Evolutionary conservation across 2,329 filamentous ascomycete genomes (phyloP).

Genomic region (Zasmidium cellare): DNA sequence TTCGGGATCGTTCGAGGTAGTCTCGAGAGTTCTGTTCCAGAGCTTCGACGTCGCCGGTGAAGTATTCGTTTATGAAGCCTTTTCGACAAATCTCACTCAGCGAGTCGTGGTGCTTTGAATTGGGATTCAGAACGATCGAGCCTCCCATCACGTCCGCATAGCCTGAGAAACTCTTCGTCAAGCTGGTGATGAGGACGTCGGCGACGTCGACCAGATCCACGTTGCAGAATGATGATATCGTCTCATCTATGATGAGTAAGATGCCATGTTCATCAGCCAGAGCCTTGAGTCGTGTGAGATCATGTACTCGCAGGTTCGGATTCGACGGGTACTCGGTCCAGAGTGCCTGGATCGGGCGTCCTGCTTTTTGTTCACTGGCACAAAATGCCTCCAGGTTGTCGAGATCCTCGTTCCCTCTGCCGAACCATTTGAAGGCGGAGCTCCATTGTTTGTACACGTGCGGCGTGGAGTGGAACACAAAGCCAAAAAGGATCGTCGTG

Average conservation of each 20-base stretch:
- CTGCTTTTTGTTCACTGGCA: slow-evolving; percentile 42
- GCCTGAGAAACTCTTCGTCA: slow-evolving; percentile 94
- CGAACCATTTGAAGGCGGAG: slow-evolving; percentile 81
- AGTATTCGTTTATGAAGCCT: slow-evolving; percentile 82
- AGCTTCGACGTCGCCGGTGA: slow-evolving; percentile 87
- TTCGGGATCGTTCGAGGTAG: slow-evolving; percentile 75
- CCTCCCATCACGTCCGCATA: slow-evolving; percentile 98
- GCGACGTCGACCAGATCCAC: slow-evolving; percentile 83
- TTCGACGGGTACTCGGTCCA: slow-evolving; percentile 95
- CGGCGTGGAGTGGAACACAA: slow-evolving; percentile 89
- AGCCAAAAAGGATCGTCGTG: slow-evolving; percentile 84
- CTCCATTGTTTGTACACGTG: slow-evolving; percentile 92
- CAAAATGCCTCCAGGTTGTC: slow-evolving; percentile 76
- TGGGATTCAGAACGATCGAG: slow-evolving; percentile 60
- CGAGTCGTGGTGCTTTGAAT: background rate
- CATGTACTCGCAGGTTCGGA: slow-evolving; percentile 77
- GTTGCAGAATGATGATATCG: slow-evolving; percentile 90
- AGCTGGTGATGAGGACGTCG: slow-evolving; percentile 85
- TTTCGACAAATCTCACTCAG: background rate
- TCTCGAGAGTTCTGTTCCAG: slow-evolving; percentile 92
- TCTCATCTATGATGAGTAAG: slow-evolving; percentile 86
- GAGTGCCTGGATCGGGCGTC: slow-evolving; percentile 74
- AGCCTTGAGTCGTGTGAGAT: slow-evolving; percentile 71
- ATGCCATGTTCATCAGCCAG: slow-evolving; percentile 82
- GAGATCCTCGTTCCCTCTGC: slow-evolving; percentile 70